Evolutionary conservation across 768 basidiomycete genomes (phyloP).

Genomic region (Tulasnella calospora): DNA sequence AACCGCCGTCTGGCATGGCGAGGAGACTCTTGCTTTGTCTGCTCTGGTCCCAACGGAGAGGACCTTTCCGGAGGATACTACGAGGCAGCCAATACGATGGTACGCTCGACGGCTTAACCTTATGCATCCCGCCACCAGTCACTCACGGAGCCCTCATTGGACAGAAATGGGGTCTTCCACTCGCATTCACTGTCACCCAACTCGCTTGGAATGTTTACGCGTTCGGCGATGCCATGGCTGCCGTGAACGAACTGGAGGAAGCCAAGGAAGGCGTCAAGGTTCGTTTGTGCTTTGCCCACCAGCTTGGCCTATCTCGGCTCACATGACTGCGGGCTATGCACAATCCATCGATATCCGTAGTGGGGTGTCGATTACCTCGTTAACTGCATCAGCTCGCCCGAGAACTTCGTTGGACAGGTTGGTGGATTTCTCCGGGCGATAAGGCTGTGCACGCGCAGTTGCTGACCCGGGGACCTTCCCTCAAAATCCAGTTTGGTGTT

Average conservation of each 20-base stretch:
- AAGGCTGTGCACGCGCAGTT: not conserved
- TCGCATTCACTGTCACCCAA: conserved; percentile 16
- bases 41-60: conserved; percentile 20
- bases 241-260: conserved; percentile 14
- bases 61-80: conserved; percentile 20
- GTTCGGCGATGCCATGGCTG: conserved; percentile 6
- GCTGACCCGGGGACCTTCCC: not conserved
- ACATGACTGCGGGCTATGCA: not conserved
- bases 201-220: conserved; percentile 21
- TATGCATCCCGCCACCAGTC: not conserved
- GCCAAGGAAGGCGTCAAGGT: conserved; percentile 23
- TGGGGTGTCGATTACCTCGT: conserved; percentile 21
- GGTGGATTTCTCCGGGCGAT: not conserved
- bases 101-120: not conserved
- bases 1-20: conserved; percentile 19
- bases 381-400: conserved; percentile 16
- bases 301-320: not conserved
- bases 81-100: conserved; percentile 21
- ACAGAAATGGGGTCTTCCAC: conserved; percentile 21
- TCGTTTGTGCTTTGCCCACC: not conserved
- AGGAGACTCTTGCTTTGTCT: conserved; percentile 19
- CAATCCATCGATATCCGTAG: not conserved
- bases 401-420: conserved; percentile 24
- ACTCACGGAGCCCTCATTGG: not conserved
- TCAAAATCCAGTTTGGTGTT: conserved; percentile 11